These are phyloP conservation scores for Arxiozyma slooffiae DNA, from an alignment of 1,139 yeast genomes.

Conservation along the genomic window DNA sequence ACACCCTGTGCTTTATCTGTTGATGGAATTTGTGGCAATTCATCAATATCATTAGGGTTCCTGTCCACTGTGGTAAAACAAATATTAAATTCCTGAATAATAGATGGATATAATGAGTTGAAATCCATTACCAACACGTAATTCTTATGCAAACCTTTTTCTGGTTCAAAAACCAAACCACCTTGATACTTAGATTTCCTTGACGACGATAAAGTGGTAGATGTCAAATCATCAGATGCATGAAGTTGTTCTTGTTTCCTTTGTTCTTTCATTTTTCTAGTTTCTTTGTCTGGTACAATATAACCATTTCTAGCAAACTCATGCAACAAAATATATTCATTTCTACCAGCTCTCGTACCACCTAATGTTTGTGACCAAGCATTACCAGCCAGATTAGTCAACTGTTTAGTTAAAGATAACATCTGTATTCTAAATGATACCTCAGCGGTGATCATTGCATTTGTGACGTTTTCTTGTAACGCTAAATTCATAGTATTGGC, in stretches of 20 bases:
- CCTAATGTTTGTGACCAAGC: constrained; percentile 93
- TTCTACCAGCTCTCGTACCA: constrained; percentile 95
- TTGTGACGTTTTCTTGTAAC: constrained; percentile 55
- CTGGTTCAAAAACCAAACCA: constrained; percentile 96
- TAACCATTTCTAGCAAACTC: constrained; percentile 76
- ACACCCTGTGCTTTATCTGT: constrained; percentile 60
- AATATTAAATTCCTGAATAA: constrained; percentile 92
- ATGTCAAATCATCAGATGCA: constrained; percentile 37
- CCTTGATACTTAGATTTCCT: constrained; percentile 86
- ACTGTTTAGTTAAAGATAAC: constrained; percentile 77
- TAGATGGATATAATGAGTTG: constrained; percentile 94
- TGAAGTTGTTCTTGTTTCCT: constrained; percentile 29
- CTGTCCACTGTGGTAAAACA: constrained; percentile 93
- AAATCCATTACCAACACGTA: constrained; percentile 93
- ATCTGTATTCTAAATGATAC: constrained; percentile 78
- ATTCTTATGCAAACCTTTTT: constrained; percentile 84
- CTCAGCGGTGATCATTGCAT: constrained; percentile 65
- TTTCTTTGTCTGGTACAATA: constrained; percentile 83
- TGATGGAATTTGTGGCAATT: constrained; percentile 64
- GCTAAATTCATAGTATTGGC: constrained; percentile 60
- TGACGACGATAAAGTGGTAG: constrained; percentile 42
- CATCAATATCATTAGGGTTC: constrained; percentile 52
- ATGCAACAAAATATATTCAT: constrained; percentile 85
- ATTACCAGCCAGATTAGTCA: constrained; percentile 92
- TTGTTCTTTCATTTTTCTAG: constrained; percentile 37